Base-by-base conservation (phyloP, 2,329 filamentous ascomycete genomes). In the Talaromyces verruculosus region DNA sequence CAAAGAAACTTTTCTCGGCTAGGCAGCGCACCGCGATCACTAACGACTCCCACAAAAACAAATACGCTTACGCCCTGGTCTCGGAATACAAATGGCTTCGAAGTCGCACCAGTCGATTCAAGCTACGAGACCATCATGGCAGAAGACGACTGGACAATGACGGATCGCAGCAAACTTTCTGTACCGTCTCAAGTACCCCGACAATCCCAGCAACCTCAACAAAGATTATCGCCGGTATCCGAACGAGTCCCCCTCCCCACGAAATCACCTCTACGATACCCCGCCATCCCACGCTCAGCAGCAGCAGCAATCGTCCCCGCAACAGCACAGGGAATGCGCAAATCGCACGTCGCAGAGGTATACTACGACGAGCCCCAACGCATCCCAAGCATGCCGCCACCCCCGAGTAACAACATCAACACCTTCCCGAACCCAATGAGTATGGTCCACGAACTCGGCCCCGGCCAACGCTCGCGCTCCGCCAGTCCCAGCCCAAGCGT, bases 321-420 rank as follows among this genome's bases (percentile, higher is more conserved):
- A 15, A 41, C 37, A 10, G 70, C 72, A 22, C 75, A 79, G 57
- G 72, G 73, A 3, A 65, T 76, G 11, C 74, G 76, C 2, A 68
- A 72, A 17, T 77, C 74, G 13, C 75, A 74, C n/a, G 72, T 74
- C 17, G 71, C 77, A 17, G 69, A 72, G 10, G 65, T 69, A 11
- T 72, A 77, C 33, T 74, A 76, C 60, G 51, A 60, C 2, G 28
- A 11, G 15, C 45, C 43, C n/a, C 64, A 57, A 8, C 39, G 5
- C n/a, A 19, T 22, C 53, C 10, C 53, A 57, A 37, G 30, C n/a
- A 57, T 57, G 33, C 53, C 53, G 22, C 53, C 30, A 15, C 53
- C 53, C 1, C 30, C 30, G 22, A 33, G 10, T 5, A 33, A 19
- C 22, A 59, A 30, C 39, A 28, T 6, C 22, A 35, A 19, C 28